These are phyloP conservation scores for Petrea volubilis DNA, from an alignment of 257 asterid species.

Conservation along the genomic window DNA sequence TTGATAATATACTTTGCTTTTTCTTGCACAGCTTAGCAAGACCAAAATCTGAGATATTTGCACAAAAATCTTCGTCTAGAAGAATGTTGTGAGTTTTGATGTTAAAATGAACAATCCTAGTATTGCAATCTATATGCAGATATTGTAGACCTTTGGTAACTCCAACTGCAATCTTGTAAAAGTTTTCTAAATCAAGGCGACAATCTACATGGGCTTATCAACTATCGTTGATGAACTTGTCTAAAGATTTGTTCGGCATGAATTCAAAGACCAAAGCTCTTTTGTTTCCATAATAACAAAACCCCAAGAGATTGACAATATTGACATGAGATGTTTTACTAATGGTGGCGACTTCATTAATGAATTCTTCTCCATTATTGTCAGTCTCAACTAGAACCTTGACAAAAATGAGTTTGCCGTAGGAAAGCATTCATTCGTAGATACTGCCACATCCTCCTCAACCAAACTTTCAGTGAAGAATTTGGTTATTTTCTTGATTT, in stretches of 20 bases:
- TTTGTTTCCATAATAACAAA: conserved; percentile 23
- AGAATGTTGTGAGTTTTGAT: conserved; percentile 70
- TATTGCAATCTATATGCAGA: conserved; percentile 54
- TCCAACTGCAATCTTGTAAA: too few species aligned
- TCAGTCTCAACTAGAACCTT: too few species aligned
- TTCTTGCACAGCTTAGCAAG: conserved; percentile 38
- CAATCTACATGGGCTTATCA: too few species aligned
- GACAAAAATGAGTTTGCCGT: too few species aligned
- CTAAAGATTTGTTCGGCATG: conserved; percentile 50
- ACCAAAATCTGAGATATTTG: conserved; percentile 65
- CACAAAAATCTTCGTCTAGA: conserved; percentile 55
- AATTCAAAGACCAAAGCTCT: conserved; percentile 54
- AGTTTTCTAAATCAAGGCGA: conserved; percentile 35
- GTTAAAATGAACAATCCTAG: conserved; percentile 66
- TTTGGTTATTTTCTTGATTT: too few species aligned
- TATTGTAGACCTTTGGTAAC: conserved; percentile 54
- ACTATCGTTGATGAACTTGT: conserved; percentile 45
- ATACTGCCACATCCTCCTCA: too few species aligned
- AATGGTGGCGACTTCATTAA: too few species aligned
- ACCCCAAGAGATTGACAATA: conserved; percentile 49
- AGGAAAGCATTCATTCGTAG: too few species aligned
- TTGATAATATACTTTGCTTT: conserved; percentile 38
- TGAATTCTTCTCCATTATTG: too few species aligned
- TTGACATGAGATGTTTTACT: too few species aligned
- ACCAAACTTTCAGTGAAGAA: too few species aligned